Percentiles rank a stretch among this genome's conserved stretches.
phyloP scores from a whole-genome alignment of 1,284 basidiomycete species.

The Rhodofomes roseus region DNA sequence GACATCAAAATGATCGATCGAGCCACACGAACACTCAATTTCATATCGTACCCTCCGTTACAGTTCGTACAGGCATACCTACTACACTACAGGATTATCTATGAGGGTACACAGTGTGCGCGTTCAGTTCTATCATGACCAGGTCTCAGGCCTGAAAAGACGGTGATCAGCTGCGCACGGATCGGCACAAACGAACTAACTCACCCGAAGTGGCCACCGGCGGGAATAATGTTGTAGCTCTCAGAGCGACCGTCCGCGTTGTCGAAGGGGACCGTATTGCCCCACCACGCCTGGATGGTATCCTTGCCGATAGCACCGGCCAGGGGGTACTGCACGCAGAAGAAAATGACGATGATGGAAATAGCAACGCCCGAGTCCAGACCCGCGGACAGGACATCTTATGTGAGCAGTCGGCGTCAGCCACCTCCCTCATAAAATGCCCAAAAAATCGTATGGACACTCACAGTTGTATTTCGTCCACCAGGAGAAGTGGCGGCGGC shows the following conservation, averaged over 20 bases:
- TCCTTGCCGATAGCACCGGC: constrained; percentile 56
- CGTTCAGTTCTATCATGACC: not conserved
- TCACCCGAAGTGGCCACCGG: constrained; percentile 38
- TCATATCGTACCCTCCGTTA: not conserved
- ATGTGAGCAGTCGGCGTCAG: not conserved
- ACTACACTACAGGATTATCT: not conserved
- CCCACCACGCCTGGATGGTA: constrained; percentile 67
- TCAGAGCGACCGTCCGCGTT: constrained; percentile 39
- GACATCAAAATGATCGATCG: not conserved
- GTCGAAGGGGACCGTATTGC: constrained; percentile 50
- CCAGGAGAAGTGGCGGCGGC: constrained; percentile 47
- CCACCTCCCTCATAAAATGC: not conserved
- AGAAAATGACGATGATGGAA: constrained; percentile 59
- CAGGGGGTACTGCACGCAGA: constrained; percentile 61
- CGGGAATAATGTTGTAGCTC: constrained; percentile 27
- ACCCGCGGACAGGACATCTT: constrained; percentile 54
- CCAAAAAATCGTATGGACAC: constrained; percentile 3
- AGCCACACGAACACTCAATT: not conserved
- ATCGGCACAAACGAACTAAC: not conserved
- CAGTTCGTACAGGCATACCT: not conserved
- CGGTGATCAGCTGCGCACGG: not conserved
- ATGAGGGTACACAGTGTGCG: not conserved
- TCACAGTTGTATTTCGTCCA: constrained; percentile 50
- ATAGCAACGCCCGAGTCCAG: constrained; percentile 62
- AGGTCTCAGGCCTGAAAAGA: constrained; percentile 1